Conservation (phyloP, 1,139 yeast species). For the Meyerozyma athensensis region DNA sequence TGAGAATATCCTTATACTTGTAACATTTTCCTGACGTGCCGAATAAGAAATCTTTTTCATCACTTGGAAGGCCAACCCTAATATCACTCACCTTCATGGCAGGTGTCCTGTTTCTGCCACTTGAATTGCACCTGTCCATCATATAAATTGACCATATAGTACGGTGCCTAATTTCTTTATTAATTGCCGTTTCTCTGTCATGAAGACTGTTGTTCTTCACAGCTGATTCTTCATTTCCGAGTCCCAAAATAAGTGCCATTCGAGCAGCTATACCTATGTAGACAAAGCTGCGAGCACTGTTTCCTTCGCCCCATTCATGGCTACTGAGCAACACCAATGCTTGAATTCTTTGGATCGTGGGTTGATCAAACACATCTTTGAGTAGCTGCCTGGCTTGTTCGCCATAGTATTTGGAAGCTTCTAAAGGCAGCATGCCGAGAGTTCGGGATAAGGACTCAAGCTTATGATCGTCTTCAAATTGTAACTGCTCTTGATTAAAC, state of each 20-base stretch:
- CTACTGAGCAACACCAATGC: conserved; percentile 32
- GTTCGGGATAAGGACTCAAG: conserved; percentile 1
- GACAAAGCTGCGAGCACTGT: conserved; percentile 32
- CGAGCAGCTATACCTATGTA: conserved; percentile 37
- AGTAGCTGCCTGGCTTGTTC: conserved; percentile 31
- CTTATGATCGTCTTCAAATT: conserved; percentile 20
- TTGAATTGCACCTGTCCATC: conserved; percentile 40
- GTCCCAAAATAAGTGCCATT: conserved; percentile 34
- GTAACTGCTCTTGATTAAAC: too few species aligned
- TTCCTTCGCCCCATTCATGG: conserved; percentile 41
- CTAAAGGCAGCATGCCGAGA: conserved; percentile 15
- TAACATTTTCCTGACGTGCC: conserved; percentile 12
- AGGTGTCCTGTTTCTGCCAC: conserved; percentile 30
- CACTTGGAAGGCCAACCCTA: conserved; percentile 19
- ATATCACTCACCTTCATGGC: conserved; percentile 26
- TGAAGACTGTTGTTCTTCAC: conserved; percentile 11
- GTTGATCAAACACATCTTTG: conserved; percentile 31
- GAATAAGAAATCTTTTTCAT: conserved; percentile 22
- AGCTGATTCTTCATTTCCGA: conserved; percentile 20
- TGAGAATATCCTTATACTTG: not conserved
- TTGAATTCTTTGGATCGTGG: conserved; percentile 33
- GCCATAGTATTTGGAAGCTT: conserved; percentile 35
- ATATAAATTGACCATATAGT: conserved; percentile 38
- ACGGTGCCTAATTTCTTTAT: conserved; percentile 27
- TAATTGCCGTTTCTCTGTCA: conserved; percentile 11